These are phyloP conservation scores for Cucumis sativus DNA, from an alignment of 306 rosid species.

Conservation along the genomic window DNA sequence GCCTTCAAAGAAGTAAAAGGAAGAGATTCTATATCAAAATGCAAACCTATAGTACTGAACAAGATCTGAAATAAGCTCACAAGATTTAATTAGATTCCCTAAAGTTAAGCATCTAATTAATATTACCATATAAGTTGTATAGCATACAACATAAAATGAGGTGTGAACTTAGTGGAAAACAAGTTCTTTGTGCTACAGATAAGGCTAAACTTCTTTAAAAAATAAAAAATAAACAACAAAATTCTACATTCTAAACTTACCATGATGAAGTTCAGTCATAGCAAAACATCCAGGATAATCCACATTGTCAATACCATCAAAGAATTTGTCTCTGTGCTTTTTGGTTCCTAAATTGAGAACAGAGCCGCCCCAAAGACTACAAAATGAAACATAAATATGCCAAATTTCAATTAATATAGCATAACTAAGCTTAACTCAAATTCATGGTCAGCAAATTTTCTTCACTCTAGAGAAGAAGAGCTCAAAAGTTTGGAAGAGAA, in stretches of 20 bases:
- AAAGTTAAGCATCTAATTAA: no score
- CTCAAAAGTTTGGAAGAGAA: not conserved
- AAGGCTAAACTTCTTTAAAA: not conserved
- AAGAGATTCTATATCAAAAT: not conserved
- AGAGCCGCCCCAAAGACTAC: conserved; percentile 96
- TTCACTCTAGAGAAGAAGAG: not conserved
- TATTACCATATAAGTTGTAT: no score
- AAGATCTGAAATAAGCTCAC: not conserved
- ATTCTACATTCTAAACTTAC: conserved; percentile 20
- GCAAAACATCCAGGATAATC: conserved; percentile 92
- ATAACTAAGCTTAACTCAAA: not conserved
- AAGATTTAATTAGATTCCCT: not conserved
- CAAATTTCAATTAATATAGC: not conserved
- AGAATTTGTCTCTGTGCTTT: conserved; percentile 83
- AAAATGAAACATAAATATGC: not conserved
- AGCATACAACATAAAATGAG: not conserved
- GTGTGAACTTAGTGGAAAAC: not conserved
- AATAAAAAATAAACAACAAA: not conserved
- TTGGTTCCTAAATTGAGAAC: conserved; percentile 81
- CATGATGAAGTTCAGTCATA: conserved; percentile 95
- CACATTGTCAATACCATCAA: conserved; percentile 72
- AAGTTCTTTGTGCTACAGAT: not conserved
- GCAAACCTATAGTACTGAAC: not conserved
- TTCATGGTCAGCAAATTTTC: not conserved
- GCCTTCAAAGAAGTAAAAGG: conserved; percentile 35